Percentiles rank a stretch among this genome's conserved stretches.
Evolutionary conservation across 1,139 yeast species (phyloP).

Genomic region (Taiozyma sp.): DNA sequence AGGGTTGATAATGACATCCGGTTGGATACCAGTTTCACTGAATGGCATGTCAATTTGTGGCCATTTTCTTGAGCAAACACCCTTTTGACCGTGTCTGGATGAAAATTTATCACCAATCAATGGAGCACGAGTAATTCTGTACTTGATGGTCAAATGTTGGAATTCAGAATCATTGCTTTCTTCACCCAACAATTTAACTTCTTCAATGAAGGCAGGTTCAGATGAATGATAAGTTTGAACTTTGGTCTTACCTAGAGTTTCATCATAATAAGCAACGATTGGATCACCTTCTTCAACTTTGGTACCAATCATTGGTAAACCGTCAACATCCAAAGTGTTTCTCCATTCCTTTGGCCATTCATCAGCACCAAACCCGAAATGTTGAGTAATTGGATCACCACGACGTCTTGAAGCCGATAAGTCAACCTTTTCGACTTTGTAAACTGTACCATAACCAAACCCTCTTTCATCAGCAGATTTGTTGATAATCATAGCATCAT

Average conservation of each 20-base stretch:
- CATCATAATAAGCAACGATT: conserved; percentile 88
- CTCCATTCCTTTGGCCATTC: conserved; percentile 92
- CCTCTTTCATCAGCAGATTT: conserved; percentile 98
- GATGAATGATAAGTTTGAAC: conserved; percentile 90
- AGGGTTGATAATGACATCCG: conserved; percentile 95
- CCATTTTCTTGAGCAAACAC: conserved; percentile 99
- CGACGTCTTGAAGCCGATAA: conserved; percentile 72
- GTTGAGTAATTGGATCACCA: conserved; percentile 94
- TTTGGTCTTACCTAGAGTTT: conserved; percentile 85
- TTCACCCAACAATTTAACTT: conserved; percentile 88
- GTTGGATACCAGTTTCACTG: conserved; percentile 92
- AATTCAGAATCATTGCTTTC: conserved; percentile 76
- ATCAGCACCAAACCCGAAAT: conserved; percentile 91
- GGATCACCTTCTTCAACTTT: conserved; percentile 96
- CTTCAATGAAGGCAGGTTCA: conserved; percentile 94
- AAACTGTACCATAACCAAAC: conserved; percentile 94
- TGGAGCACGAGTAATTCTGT: conserved; percentile 88
- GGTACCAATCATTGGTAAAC: conserved; percentile 87
- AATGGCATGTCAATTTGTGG: conserved; percentile 97
- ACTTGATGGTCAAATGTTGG: conserved; percentile 83
- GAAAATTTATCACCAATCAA: conserved; percentile 97
- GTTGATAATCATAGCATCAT: conserved; percentile 98
- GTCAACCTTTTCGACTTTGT: conserved; percentile 90
- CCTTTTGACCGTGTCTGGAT: conserved; percentile 98
- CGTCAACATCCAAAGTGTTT: conserved; percentile 85